Base-by-base conservation (phyloP, 495 filamentous ascomycete genomes). In the Penicillium bovifimosum region DNA sequence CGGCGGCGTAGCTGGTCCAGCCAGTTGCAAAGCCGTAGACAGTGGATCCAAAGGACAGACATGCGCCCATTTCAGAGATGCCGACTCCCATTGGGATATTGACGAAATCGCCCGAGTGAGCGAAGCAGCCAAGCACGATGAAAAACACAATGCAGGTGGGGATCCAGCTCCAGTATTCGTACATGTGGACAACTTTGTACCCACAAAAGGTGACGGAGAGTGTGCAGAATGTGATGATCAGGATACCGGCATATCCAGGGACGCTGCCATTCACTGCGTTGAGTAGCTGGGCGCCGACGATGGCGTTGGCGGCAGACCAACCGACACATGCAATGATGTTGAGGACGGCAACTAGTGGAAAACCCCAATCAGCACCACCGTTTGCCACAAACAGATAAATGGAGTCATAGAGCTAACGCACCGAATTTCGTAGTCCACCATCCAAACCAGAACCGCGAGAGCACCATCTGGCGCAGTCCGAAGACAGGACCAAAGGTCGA, bases 371-470 rank as follows among this genome's bases (percentile, higher is more conserved):
- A 51, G 47, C 17, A 17, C 13, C 6, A 18, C 29, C 16, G 26
- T 28, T 34, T 1, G 5, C 10, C 3, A n/a, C 36, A 41, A 26
- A 35, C 34, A 32, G 27, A 1, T 9, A 0, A 10, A 43, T 28
- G 8, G 1, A 44, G 35, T 31, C n/a, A 29, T 28, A 14, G 10
- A 20, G 46, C 8, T n/a, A 14, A 77, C 82, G 74, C 72, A 86
- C 83, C 82, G 51, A 88, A 62, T 69, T 88, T 89, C 43, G 84
- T 84, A 10, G 78, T 80, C 58, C 80, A 83, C 69, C 78, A 90
- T 35, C 87, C 88, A 60, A 90, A 92, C 73, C 75, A 95, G 70
- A 86, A 91, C 20, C 88, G 75, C 5, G 86, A 88, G n/a, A 92
- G 76, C 5, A 91, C 83, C 85, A 95, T 90, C 69, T 95, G 89